Evolutionary conservation across 169 alveolate genomes (phyloP).

Genomic region (Babesia ovis): DNA sequence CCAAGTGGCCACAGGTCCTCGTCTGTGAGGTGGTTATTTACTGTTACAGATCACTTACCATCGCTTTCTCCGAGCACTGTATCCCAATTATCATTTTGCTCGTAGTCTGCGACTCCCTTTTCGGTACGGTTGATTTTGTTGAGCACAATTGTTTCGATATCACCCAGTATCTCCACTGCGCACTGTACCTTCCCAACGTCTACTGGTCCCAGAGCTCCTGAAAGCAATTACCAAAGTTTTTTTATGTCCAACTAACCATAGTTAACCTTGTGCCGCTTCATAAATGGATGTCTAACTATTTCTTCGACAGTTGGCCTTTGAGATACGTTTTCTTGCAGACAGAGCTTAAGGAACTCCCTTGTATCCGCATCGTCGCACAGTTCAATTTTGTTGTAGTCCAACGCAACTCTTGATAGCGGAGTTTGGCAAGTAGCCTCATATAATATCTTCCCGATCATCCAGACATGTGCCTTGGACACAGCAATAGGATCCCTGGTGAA

Average conservation of each 20-base stretch:
- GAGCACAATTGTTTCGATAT: constrained; percentile 63
- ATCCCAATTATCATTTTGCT: constrained; percentile 59
- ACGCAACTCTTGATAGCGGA: constrained; percentile 20
- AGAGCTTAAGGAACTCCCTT: constrained; percentile 38
- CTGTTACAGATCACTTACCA: constrained; percentile 30
- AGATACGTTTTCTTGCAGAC: constrained; percentile 25
- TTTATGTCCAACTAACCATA: constrained; percentile 41
- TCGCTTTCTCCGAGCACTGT: constrained; percentile 41
- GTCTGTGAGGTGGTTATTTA: constrained; percentile 12
- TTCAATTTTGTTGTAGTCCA: constrained; percentile 43
- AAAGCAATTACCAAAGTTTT: background rate
- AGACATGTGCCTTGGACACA: constrained; percentile 66
- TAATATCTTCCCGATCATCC: constrained; percentile 69
- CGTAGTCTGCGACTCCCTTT: constrained; percentile 71
- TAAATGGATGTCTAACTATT: constrained; percentile 27
- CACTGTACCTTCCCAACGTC: constrained; percentile 64
- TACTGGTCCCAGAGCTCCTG: constrained; percentile 58
- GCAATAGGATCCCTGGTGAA: constrained; percentile 40
- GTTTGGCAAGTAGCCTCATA: constrained; percentile 54
- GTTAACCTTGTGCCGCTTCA: constrained; percentile 45
- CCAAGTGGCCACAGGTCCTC: constrained; percentile 50
- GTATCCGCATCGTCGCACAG: constrained; percentile 55
- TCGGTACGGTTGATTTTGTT: constrained; percentile 67
- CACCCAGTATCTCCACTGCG: constrained; percentile 69
- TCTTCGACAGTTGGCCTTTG: constrained; percentile 59